Evolutionary conservation across 2,329 filamentous ascomycete species (phyloP).

Genomic region (Colletotrichum phormii): DNA sequence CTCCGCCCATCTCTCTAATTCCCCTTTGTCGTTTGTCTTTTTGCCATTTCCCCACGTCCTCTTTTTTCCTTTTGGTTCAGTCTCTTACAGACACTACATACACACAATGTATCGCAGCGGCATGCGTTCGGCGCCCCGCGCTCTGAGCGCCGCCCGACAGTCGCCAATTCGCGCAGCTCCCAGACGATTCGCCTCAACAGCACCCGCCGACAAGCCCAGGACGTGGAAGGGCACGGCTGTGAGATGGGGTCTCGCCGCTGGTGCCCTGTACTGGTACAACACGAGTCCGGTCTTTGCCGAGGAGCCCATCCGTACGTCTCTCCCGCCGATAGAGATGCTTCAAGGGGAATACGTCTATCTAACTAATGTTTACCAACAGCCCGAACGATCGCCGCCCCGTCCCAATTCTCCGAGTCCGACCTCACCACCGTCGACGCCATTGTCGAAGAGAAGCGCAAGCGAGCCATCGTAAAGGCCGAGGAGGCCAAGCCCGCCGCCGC

Average conservation of each 20-base stretch:
- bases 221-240: conserved; percentile 83
- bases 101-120: conserved; percentile 63
- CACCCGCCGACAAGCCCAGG: conserved; percentile 73
- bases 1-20: conserved; percentile 33
- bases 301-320: conserved; percentile 76
- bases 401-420: conserved; percentile 67
- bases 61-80: background rate
- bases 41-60: background rate
- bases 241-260: conserved; percentile 81
- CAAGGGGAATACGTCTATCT: background rate
- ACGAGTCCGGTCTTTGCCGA: conserved; percentile 90
- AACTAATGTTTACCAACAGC: conserved; percentile 38
- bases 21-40: conserved; percentile 23
- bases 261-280: conserved; percentile 92
- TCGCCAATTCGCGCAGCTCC: conserved; percentile 52
- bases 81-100: background rate
- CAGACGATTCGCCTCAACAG: conserved; percentile 65
- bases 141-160: conserved; percentile 55
- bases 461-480: conserved; percentile 51
- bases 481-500: conserved; percentile 40
- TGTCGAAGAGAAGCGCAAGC: conserved; percentile 70
- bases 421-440: conserved; percentile 75
- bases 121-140: conserved; percentile 60
- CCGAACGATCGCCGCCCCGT: conserved; percentile 54
- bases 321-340: background rate